Conservation (phyloP, 192 early-diverging fungal species). For the Umbelopsis vinacea region DNA sequence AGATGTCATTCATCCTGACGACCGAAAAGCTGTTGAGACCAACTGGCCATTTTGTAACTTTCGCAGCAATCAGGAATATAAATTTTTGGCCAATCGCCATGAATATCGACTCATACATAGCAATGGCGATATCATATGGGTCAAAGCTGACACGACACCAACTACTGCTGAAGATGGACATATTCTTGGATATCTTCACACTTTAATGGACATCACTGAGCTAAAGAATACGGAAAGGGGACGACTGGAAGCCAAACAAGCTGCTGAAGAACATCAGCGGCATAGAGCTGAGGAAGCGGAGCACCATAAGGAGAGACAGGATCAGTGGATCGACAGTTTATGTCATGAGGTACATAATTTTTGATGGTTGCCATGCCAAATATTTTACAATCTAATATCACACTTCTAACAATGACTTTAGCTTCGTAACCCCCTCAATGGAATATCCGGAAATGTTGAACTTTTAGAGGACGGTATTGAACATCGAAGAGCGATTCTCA, state of each 20-base stretch:
- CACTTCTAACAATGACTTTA: not conserved
- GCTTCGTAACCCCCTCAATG: conserved; percentile 30
- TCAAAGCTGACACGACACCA: not conserved
- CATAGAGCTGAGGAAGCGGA: conserved; percentile 32
- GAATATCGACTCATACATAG: not conserved
- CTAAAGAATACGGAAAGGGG: conserved; percentile 22
- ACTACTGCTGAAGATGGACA: not conserved
- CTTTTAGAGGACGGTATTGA: conserved; percentile 17
- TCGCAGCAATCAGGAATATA: not conserved
- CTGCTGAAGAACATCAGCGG: conserved; percentile 33
- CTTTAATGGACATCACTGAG: not conserved
- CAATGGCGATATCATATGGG: not conserved
- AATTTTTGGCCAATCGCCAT: not conserved
- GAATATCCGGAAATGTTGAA: conserved; percentile 13
- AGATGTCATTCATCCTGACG: not conserved
- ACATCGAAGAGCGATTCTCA: not conserved
- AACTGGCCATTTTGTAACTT: not conserved
- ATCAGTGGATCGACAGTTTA: conserved; percentile 31
- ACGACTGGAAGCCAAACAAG: conserved; percentile 28
- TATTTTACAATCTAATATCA: not conserved
- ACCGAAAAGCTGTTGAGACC: not conserved
- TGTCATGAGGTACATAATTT: not conserved
- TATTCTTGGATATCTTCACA: not conserved
- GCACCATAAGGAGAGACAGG: conserved; percentile 25
- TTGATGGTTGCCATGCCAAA: not conserved